A percentile compares a stretch with the other conserved stretches of the same genome.
Conservation (phyloP, 1,284 basidiomycete genomes). For the Neolentinus lepideus region DNA sequence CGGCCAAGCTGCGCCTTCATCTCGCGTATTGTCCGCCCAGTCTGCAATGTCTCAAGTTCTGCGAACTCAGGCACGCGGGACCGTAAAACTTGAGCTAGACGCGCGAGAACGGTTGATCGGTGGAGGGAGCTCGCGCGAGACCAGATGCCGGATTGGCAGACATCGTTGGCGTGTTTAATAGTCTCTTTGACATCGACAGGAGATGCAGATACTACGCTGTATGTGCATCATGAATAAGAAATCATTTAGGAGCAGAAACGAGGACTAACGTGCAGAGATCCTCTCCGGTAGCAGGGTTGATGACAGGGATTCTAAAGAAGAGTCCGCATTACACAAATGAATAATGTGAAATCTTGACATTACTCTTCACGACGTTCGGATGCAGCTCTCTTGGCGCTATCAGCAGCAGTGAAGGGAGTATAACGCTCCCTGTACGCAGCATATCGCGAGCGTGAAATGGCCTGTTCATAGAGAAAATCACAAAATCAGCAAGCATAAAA, state of each 20-base stretch:
- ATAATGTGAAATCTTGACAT: no score
- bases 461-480: background rate
- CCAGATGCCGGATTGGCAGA: conserved; percentile 64
- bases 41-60: conserved; percentile 65
- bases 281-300: conserved; percentile 62
- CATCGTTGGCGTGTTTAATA: conserved; percentile 46
- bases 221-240: conserved; percentile 7
- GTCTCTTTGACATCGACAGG: conserved; percentile 42
- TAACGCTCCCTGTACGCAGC: background rate
- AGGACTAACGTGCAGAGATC: conserved; percentile 47
- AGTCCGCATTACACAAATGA: no score
- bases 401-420: background rate
- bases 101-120: conserved; percentile 59
- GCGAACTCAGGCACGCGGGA: conserved; percentile 51
- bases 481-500: background rate
- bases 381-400: background rate
- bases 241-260: background rate
- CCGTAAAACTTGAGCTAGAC: conserved; percentile 56
- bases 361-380: background rate
- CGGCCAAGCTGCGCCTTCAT: conserved; percentile 71
- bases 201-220: conserved; percentile 34
- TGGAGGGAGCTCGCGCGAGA: conserved; percentile 47
- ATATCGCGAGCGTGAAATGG: background rate
- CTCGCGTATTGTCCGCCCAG: conserved; percentile 69
- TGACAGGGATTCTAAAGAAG: conserved; percentile 45